phyloP scores from a whole-genome alignment of 2,329 filamentous ascomycete genomes.

The Tolypocladium sp. region DNA sequence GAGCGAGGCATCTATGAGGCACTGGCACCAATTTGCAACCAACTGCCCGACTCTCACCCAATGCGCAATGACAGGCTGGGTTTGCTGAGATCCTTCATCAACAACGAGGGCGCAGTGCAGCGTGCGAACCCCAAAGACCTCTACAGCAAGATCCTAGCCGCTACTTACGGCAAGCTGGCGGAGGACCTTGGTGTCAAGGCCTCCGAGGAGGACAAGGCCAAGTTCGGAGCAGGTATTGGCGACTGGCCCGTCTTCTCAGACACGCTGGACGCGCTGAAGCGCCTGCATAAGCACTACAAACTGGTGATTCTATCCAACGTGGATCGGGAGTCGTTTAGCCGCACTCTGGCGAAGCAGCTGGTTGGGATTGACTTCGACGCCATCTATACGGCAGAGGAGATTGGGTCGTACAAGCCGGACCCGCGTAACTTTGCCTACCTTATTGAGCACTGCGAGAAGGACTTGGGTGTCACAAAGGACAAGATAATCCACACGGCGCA shows the following conservation, averaged over 20 bases:
- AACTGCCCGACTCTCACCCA: conserved; percentile 27
- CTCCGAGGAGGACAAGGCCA: conserved; percentile 14
- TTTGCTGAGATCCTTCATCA: conserved; percentile 35
- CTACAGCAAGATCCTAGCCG: conserved; percentile 27
- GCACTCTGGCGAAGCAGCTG: conserved; percentile 28
- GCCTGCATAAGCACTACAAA: conserved; percentile 41
- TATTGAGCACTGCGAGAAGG: conserved; percentile 38
- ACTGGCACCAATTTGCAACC: conserved; percentile 38
- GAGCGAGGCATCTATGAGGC: conserved; percentile 51
- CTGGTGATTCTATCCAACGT: conserved; percentile 54
- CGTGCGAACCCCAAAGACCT: conserved; percentile 42
- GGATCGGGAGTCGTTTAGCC: conserved; percentile 26
- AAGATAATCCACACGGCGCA: conserved; percentile 60
- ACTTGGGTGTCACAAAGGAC: conserved; percentile 41
- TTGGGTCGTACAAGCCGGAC: conserved; percentile 64
- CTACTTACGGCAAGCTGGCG: conserved; percentile 27
- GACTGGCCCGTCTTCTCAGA: conserved; percentile 50
- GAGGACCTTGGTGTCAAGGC: conserved; percentile 17
- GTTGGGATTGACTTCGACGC: conserved; percentile 46
- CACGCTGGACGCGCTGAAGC: conserved; percentile 41
- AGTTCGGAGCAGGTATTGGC: conserved; percentile 35
- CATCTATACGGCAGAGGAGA: conserved; percentile 60
- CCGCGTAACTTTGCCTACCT: conserved; percentile 57
- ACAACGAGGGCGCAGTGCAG: conserved; percentile 41
- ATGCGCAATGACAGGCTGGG: conserved; percentile 25